phyloP scores from a whole-genome alignment of 2,329 filamentous ascomycete genomes.

The Trichophyton verrucosum region DNA sequence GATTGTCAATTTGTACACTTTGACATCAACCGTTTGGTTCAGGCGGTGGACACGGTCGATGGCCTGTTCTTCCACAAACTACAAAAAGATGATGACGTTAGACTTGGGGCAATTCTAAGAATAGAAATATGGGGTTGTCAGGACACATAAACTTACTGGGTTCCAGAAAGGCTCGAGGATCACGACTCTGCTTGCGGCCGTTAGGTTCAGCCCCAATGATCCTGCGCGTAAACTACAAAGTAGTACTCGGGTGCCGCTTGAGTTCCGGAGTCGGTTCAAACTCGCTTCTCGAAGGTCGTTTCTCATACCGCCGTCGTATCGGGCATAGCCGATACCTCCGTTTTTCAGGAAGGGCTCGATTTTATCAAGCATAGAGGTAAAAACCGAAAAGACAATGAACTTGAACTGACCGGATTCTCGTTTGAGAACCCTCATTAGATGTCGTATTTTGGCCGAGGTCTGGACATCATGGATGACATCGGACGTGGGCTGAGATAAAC shows the following conservation, averaged over 20 bases:
- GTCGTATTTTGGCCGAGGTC: conserved; percentile 77
- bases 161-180: conserved; percentile 99
- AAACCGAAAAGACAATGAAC: conserved; percentile 97
- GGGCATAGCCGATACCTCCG: conserved; percentile 63
- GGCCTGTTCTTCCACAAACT: conserved; percentile 97
- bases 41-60: conserved; percentile 98
- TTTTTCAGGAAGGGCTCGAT: conserved; percentile 79
- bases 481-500: conserved; percentile 27
- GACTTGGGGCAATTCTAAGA: neutral
- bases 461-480: conserved; percentile 26
- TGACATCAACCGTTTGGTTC: conserved; percentile 87
- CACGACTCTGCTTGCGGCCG: conserved; percentile 81
- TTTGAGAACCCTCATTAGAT: conserved; percentile 67
- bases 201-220: conserved; percentile 83
- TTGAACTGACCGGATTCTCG: conserved; percentile 74
- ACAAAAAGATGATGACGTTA: conserved; percentile 2
- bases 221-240: conserved; percentile 92
- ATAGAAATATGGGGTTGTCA: neutral
- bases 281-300: conserved; percentile 87
- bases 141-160: conserved; percentile 46
- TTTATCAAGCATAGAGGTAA: conserved; percentile 95
- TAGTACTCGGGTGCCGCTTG: conserved; percentile 64
- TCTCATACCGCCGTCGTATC: conserved; percentile 91
- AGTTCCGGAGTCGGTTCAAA: conserved; percentile 60
- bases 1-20: conserved; percentile 89